Base-by-base conservation (phyloP, 73 alveolate species). In the Paraurostyla sp. region DNA sequence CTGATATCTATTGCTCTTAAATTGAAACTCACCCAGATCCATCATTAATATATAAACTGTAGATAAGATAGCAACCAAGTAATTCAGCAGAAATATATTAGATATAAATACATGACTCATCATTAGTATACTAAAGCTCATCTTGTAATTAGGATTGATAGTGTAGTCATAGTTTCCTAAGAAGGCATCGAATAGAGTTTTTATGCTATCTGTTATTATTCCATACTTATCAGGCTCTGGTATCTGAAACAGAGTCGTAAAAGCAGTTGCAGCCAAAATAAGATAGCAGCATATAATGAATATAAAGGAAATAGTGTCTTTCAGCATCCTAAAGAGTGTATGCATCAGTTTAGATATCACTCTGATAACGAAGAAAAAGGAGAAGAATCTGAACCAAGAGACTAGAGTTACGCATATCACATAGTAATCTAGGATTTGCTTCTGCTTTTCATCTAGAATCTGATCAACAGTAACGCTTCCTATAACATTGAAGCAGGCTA, bases 331-430 rank as follows among this genome's bases (percentile, higher is more conserved):
- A 18, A 90, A 32, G 0, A 90, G 73, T 9, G 95, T 90, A 45
- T 80, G 71, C 52, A 90, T 20, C 27, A 90, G 51, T 42, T 90
- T 69, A 2, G 92, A 63, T 16, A 90, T 78, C 3, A 50, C 71
- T 82, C 92, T 63, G 25, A 90, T 82, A 22, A 90, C 90, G 30
- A 82, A 68, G 92, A 90, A 90, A 68, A 36, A 90, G 60, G 57
- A 22, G 73, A 90, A 90, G 86, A 83, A 81, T 42, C 95, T 62
- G 49, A 90, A 13, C 95, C 95, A 90, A 7, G 92, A 57, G 33
- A 90, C 54, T 0, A 38, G 32, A 9, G 87, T 82, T 18, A 90
- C 95, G 16, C 82, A 54, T 18, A 90, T 73, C 54, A 90, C 76
- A 69, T 60, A 90, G 75, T 90, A 90, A 48, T 90, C 95, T 0